Conservation (phyloP, 768 basidiomycete species). For the Auriscalpium orientale region DNA sequence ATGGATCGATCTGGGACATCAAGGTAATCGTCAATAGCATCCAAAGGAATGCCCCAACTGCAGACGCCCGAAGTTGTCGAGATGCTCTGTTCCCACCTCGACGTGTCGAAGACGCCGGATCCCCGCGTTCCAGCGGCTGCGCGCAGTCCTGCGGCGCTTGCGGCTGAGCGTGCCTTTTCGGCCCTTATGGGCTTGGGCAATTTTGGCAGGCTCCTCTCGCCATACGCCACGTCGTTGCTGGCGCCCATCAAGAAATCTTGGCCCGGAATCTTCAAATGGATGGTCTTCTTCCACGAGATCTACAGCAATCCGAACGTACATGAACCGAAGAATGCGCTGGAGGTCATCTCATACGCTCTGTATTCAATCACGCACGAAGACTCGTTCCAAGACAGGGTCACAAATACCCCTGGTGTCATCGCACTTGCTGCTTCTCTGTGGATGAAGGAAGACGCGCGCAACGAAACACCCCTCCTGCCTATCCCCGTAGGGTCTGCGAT, state of each 20-base stretch:
- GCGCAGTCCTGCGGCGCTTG: not conserved
- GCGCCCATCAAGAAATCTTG: constrained; percentile 22
- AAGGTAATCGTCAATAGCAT: not conserved
- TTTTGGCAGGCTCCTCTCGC: constrained; percentile 18
- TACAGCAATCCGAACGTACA: constrained; percentile 17
- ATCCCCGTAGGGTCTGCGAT: constrained; percentile 25
- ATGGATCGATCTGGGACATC: not conserved
- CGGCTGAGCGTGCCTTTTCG: constrained; percentile 24
- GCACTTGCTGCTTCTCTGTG: constrained; percentile 30
- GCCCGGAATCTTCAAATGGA: constrained; percentile 32
- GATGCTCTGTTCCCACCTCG: not conserved
- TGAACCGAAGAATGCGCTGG: constrained; percentile 19
- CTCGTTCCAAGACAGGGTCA: constrained; percentile 22
- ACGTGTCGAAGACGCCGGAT: not conserved
- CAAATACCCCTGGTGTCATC: constrained; percentile 24
- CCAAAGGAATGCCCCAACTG: not conserved
- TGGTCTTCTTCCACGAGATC: constrained; percentile 24
- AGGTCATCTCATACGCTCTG: constrained; percentile 23
- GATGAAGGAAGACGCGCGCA: constrained; percentile 24
- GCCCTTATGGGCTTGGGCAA: constrained; percentile 29
- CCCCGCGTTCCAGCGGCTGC: not conserved
- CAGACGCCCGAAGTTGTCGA: not conserved
- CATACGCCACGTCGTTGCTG: constrained; percentile 16
- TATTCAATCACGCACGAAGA: constrained; percentile 24
- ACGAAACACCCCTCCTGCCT: constrained; percentile 14